Conservation (phyloP, 495 filamentous ascomycete species). For the Letharia columbiana region DNA sequence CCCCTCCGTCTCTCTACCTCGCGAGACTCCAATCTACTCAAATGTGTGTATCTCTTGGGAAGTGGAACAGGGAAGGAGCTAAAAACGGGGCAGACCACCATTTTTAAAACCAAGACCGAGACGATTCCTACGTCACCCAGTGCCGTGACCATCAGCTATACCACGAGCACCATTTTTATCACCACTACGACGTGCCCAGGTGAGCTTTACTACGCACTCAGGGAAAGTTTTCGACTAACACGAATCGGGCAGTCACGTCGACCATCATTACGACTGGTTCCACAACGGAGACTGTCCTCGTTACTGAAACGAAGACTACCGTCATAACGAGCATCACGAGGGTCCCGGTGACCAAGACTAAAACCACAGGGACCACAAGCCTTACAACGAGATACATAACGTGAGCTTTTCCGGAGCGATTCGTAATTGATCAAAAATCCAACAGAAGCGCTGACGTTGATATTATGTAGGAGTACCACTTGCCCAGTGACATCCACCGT, state of each 20-base stretch:
- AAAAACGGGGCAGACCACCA: not conserved
- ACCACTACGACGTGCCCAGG: not conserved
- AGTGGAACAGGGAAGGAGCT: not conserved
- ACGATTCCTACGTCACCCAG: not conserved
- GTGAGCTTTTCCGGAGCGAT: not conserved
- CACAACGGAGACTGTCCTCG: not conserved
- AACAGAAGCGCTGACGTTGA: not conserved
- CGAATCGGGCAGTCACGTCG: not conserved
- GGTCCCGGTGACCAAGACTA: not conserved
- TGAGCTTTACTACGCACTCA: not conserved
- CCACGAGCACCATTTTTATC: not conserved
- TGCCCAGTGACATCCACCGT: constrained; percentile 5
- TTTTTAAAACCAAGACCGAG: not conserved
- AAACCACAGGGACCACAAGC: not conserved
- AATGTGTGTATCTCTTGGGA: not conserved
- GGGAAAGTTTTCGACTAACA: not conserved
- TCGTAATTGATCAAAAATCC: not conserved
- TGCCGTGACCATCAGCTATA: not conserved
- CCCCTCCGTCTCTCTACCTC: not conserved
- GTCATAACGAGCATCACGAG: not conserved
- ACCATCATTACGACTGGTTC: not conserved
- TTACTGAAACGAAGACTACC: not conserved
- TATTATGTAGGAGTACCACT: constrained; percentile 17
- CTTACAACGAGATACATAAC: not conserved
- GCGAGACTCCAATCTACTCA: not conserved